Evolutionary conservation across 1,284 basidiomycete genomes (phyloP), one percentile per base, ranked within the genome.

Genomic region (Pulveroboletus sp.): DNA sequence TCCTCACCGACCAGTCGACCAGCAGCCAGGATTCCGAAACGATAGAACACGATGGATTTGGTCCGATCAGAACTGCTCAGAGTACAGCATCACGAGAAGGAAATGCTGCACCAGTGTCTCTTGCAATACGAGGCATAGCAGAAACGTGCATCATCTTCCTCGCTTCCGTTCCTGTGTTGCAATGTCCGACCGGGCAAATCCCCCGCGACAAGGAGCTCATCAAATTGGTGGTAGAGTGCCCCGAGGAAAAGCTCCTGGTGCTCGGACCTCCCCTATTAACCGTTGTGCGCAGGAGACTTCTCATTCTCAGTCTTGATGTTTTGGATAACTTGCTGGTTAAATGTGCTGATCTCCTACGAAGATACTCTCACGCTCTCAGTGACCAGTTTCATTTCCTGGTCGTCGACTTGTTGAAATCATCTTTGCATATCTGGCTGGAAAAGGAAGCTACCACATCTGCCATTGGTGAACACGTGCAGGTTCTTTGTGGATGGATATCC

Each of bases 41-140:
- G 35, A 60, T 79, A 19, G 82, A 83, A 48, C 78, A 79, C 26
- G 89, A 90, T 65, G 87, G 81, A 45, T 91, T 92, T 69, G 84
- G 74, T 2, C 78, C 83, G 2, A 81, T 86, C 56, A 74, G 76
- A 44, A 80, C 76, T 16, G 72, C 74, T 67, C 73, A 68, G 65
- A 62, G 70, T 57, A 51, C 59, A 26, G 36, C 56, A 43, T 62
- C 67, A 58, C 60, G 65, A 21, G 68, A 69, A 48, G 69, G 66
- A 24, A 55, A 50, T 6, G 16, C 54, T 19, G 52, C 50, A 16
- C 44, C 50, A 1, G 54, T 56, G 46, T n/a, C 56, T 48, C 42
- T 47, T 35, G 61, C 67, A 56, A 70, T 52, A 57, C 70, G 50
- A 58, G 63, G 53, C 62, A 72, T 82, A 32, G 66, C 78, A 39